Conservation (phyloP, 495 filamentous ascomycete species). For the Parathielavia hyrcaniae region DNA sequence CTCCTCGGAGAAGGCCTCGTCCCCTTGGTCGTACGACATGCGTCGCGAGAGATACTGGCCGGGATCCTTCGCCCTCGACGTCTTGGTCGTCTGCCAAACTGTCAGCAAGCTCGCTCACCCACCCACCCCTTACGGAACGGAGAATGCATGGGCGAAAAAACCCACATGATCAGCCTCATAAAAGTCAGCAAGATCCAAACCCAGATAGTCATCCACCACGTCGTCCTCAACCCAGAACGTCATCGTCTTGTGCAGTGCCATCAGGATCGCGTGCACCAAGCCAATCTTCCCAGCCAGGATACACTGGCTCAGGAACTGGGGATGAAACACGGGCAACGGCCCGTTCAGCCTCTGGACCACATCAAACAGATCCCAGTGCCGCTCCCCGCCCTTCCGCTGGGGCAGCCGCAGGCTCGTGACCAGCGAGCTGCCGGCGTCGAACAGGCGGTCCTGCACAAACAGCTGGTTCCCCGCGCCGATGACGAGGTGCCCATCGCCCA, state of each 20-base stretch:
- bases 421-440: conserved; percentile 58
- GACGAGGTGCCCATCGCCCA: conserved; percentile 73
- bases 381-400: conserved; percentile 33
- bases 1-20: conserved; percentile 62
- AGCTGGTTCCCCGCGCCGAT: conserved; percentile 90
- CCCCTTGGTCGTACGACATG: conserved; percentile 48
- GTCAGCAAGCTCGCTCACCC: neutral
- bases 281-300: conserved; percentile 72
- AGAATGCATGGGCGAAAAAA: conserved; percentile 7
- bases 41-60: conserved; percentile 29
- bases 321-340: conserved; percentile 86
- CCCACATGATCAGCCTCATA: conserved; percentile 38
- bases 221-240: conserved; percentile 84
- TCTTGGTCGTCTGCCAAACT: conserved; percentile 18
- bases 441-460: conserved; percentile 73
- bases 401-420: conserved; percentile 60
- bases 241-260: conserved; percentile 68
- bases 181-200: conserved; percentile 66
- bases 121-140: neutral
- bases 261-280: conserved; percentile 67
- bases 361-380: conserved; percentile 62
- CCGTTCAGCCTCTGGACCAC: conserved; percentile 78
- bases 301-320: conserved; percentile 83
- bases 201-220: conserved; percentile 69
- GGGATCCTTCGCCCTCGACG: conserved; percentile 18